Conservation (phyloP, 305 asterid genomes). For the Fraxinus sp. region DNA sequence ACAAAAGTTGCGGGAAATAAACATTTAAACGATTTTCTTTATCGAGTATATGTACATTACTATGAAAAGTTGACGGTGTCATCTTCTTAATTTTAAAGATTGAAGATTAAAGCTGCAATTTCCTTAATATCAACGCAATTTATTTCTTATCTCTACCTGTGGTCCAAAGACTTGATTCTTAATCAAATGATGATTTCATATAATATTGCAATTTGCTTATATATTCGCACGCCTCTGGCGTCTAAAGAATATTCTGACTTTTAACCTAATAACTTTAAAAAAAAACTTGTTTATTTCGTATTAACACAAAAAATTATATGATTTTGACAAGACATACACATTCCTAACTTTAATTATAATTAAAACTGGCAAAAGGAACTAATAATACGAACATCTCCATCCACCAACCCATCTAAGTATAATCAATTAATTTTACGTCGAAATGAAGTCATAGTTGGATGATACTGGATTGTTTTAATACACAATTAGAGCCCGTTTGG, state of each 20-base stretch:
- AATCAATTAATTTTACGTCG: constrained; percentile 6
- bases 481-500: background rate
- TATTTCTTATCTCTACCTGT: background rate
- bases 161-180: constrained; percentile 32
- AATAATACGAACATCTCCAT: constrained; percentile 14
- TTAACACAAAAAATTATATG: constrained; percentile 20
- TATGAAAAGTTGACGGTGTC: too few relatives aligned
- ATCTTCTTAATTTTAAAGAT: too few relatives aligned
- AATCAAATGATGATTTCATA: constrained; percentile 12
- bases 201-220: constrained; percentile 19
- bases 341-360: constrained; percentile 36
- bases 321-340: constrained; percentile 14
- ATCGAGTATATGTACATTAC: too few relatives aligned
- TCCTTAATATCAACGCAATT: background rate
- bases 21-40: too few relatives aligned
- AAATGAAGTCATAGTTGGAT: background rate
- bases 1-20: too few relatives aligned
- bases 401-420: constrained; percentile 20
- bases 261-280: background rate
- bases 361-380: constrained; percentile 8
- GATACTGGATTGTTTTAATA: background rate
- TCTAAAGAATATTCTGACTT: constrained; percentile 20
- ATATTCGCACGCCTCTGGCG: constrained; percentile 3
- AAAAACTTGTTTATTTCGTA: constrained; percentile 13
- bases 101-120: background rate